phyloP scores from a whole-genome alignment of 2,329 filamentous ascomycete genomes.

The Fusarium drepaniforme region DNA sequence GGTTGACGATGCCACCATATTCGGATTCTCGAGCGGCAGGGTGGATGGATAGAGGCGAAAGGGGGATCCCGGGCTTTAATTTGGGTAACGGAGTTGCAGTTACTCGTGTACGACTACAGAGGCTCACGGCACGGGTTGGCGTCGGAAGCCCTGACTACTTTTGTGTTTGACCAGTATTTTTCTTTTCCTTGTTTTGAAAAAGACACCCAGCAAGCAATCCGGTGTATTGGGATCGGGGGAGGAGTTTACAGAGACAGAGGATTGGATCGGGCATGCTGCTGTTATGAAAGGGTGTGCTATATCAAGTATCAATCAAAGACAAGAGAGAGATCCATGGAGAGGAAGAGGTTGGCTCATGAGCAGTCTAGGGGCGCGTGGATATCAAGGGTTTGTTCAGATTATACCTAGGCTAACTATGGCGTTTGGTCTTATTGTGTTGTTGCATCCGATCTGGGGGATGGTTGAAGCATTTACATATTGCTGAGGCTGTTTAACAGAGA shows the following conservation, averaged over 20 bases:
- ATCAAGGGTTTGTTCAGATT: slow-evolving; percentile 41
- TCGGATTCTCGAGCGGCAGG: slow-evolving; percentile 26
- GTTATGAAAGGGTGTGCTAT: slow-evolving; percentile 25
- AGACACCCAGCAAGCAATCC: slow-evolving; percentile 27
- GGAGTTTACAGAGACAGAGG: slow-evolving; percentile 20
- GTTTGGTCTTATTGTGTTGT: slow-evolving; percentile 31
- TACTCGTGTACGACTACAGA: slow-evolving; percentile 51
- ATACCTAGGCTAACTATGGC: slow-evolving; percentile 45
- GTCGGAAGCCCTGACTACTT: slow-evolving; percentile 36
- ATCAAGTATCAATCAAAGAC: slow-evolving; percentile 22
- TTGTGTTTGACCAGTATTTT: slow-evolving; percentile 29
- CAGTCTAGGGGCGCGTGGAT: slow-evolving; percentile 34
- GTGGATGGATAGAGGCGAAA: slow-evolving; percentile 32
- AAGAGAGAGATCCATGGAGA: slow-evolving; percentile 5
- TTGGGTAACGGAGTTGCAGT: slow-evolving; percentile 47
- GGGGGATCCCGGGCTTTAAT: slow-evolving; percentile 42
- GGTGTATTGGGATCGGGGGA: slow-evolving; percentile 16
- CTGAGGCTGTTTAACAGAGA: background rate
- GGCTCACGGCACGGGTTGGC: slow-evolving; percentile 38
- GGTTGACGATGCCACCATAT: slow-evolving; percentile 31
- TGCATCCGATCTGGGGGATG: background rate
- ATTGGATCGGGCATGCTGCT: slow-evolving; percentile 25
- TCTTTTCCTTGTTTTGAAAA: slow-evolving; percentile 29
- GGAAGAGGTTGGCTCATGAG: slow-evolving; percentile 21
- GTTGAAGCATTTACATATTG: background rate